These are phyloP conservation scores for Scheffersomyces titani DNA, from an alignment of 1,139 yeast genomes.

Conservation along the genomic window DNA sequence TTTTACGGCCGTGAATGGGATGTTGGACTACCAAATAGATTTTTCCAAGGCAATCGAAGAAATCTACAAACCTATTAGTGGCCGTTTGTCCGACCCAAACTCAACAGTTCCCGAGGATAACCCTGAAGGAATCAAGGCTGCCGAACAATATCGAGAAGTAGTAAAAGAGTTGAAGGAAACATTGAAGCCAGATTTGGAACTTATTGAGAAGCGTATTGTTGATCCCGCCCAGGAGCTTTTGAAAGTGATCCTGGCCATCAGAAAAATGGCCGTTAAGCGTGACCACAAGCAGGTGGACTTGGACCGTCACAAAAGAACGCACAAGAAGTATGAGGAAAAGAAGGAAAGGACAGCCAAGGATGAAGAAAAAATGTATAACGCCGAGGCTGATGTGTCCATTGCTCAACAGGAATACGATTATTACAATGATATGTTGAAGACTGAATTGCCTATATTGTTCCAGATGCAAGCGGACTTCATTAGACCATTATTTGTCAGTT, in stretches of 20 bases:
- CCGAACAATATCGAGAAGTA: conserved; percentile 86
- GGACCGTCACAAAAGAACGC: conserved; percentile 76
- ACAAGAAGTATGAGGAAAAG: conserved; percentile 75
- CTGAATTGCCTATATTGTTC: conserved; percentile 84
- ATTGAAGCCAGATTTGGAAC: conserved; percentile 87
- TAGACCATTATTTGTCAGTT: conserved; percentile 87
- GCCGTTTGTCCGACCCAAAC: conserved; percentile 86
- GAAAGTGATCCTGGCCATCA: conserved; percentile 74
- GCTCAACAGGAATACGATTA: conserved; percentile 97
- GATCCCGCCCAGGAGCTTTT: conserved; percentile 91
- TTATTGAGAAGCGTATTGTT: conserved; percentile 87
- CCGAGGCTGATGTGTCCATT: conserved; percentile 84
- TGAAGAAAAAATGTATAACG: conserved; percentile 84
- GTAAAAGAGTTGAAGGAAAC: conserved; percentile 84
- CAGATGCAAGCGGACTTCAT: conserved; percentile 89
- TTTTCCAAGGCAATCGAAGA: conserved; percentile 94
- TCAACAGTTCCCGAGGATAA: conserved; percentile 86
- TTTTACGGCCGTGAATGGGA: conserved; percentile 87
- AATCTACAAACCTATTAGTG: conserved; percentile 93
- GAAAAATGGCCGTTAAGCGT: conserved; percentile 94
- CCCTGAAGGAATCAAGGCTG: conserved; percentile 93
- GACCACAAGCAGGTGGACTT: conserved; percentile 93
- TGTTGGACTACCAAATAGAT: conserved; percentile 90
- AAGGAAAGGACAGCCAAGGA: conserved; percentile 83
- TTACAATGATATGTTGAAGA: conserved; percentile 90